phyloP scores from a whole-genome alignment of 768 basidiomycete species.

The Hemileccinum impolitum region DNA sequence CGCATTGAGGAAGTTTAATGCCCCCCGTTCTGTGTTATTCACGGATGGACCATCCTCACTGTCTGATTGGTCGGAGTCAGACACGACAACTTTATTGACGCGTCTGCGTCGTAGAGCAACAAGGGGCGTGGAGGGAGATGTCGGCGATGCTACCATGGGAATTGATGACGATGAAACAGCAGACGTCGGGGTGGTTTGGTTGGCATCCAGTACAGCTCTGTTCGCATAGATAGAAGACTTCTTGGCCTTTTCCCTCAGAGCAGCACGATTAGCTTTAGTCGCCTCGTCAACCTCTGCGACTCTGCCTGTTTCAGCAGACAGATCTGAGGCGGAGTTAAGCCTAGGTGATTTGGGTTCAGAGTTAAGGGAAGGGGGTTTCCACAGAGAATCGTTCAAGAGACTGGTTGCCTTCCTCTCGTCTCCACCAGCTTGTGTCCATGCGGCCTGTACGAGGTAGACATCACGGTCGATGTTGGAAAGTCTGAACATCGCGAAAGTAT shows the following conservation, averaged over 20 bases:
- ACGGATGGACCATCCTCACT: slow-evolving; percentile 40
- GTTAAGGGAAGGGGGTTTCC: slow-evolving; percentile 39
- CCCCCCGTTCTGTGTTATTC: slow-evolving; percentile 44
- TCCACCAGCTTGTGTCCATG: slow-evolving; percentile 61
- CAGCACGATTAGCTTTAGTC: slow-evolving; percentile 60
- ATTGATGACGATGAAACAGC: slow-evolving; percentile 27
- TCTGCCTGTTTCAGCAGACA: slow-evolving; percentile 45
- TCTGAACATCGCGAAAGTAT: slow-evolving; percentile 53
- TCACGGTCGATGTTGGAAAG: slow-evolving; percentile 53
- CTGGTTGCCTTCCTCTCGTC: slow-evolving; percentile 60
- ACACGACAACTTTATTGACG: slow-evolving; percentile 58
- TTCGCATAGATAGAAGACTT: slow-evolving; percentile 82
- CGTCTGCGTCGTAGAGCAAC: slow-evolving; percentile 47
- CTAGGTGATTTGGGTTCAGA: slow-evolving; percentile 17
- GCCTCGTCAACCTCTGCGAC: slow-evolving; percentile 74
- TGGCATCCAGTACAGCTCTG: slow-evolving; percentile 49
- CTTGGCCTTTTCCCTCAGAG: slow-evolving; percentile 71
- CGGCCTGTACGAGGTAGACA: slow-evolving; percentile 47
- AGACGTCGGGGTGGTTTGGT: slow-evolving; percentile 38
- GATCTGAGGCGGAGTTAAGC: slow-evolving; percentile 14
- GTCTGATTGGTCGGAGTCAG: slow-evolving; percentile 54
- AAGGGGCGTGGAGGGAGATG: slow-evolving; percentile 42
- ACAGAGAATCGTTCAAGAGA: slow-evolving; percentile 54
- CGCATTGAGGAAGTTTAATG: slow-evolving; percentile 68
- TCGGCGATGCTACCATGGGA: slow-evolving; percentile 33